Percentiles rank a stretch among this genome's conserved stretches.
These are phyloP conservation scores for Fusarium haematococcum DNA, from an alignment of 2,329 filamentous ascomycete species.

Conservation along the genomic window DNA sequence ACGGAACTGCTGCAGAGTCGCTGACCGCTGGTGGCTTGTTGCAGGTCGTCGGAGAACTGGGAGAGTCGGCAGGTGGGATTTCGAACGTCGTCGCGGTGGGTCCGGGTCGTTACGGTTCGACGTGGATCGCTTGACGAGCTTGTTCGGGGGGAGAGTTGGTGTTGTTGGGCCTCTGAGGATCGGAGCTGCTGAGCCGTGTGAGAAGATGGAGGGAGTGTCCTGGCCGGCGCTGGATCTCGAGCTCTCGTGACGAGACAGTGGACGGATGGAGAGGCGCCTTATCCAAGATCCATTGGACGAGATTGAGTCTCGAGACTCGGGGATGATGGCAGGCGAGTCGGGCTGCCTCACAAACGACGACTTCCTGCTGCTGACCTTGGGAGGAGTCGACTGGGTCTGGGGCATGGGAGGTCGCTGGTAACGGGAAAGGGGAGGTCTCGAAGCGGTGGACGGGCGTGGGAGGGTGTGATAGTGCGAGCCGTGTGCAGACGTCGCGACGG, in stretches of 20 bases:
- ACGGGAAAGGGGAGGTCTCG: constrained; percentile 53
- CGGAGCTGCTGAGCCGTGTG: constrained; percentile 74
- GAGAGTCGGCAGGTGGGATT: constrained; percentile 72
- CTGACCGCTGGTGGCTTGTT: constrained; percentile 82
- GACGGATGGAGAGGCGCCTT: constrained; percentile 75
- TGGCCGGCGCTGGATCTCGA: constrained; percentile 73
- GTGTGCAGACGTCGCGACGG: constrained; percentile 48
- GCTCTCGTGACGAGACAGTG: constrained; percentile 73
- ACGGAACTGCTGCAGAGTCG: constrained; percentile 71
- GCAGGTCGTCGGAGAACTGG: constrained; percentile 78
- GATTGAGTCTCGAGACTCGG: constrained; percentile 66
- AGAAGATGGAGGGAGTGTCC: constrained; percentile 75
- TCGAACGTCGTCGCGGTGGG: constrained; percentile 62
- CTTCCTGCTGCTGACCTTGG: constrained; percentile 54
- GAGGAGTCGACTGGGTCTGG: constrained; percentile 57
- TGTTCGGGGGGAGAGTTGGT: constrained; percentile 72
- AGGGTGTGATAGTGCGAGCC: constrained; percentile 46
- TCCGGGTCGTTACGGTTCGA: constrained; percentile 63
- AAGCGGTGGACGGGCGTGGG: constrained; percentile 47
- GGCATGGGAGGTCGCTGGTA: constrained; percentile 53
- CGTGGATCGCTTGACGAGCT: constrained; percentile 79
- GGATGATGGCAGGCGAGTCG: constrained; percentile 52
- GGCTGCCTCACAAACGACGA: constrained; percentile 56
- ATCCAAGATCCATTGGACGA: constrained; percentile 79
- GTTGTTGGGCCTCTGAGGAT: constrained; percentile 61